Conservation (phyloP, 2,329 filamentous ascomycete genomes). For the Trichoderma asperellum region DNA sequence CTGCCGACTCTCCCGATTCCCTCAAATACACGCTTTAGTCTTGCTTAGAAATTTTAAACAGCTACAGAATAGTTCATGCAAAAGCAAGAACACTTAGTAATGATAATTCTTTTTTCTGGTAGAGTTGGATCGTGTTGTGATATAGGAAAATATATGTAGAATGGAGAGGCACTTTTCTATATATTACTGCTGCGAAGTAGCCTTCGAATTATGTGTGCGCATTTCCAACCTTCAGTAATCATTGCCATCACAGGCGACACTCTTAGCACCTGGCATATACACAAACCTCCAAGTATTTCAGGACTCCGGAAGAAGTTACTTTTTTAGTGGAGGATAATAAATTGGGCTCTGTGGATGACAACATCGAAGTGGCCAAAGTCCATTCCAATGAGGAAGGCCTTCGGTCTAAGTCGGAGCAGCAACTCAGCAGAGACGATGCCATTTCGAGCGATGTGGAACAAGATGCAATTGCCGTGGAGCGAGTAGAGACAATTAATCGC, state of each 20-base stretch:
- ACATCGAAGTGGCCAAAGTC: background rate
- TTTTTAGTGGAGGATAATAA: background rate
- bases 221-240: background rate
- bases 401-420: background rate
- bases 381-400: background rate
- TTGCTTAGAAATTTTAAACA: conserved; percentile 12
- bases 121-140: background rate
- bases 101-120: background rate
- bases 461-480: background rate
- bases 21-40: background rate
- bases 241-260: background rate
- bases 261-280: background rate
- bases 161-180: background rate
- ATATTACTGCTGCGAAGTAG: background rate
- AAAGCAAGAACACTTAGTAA: background rate
- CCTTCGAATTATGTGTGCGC: background rate
- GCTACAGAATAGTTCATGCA: background rate
- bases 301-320: background rate
- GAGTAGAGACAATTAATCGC: background rate
- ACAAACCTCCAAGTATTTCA: background rate
- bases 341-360: background rate
- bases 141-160: background rate
- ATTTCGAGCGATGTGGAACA: background rate
- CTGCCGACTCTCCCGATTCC: background rate
- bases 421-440: background rate